These are phyloP conservation scores for Verticillium alfalfae DNA, from an alignment of 2,329 filamentous ascomycete species.

Conservation along the genomic window DNA sequence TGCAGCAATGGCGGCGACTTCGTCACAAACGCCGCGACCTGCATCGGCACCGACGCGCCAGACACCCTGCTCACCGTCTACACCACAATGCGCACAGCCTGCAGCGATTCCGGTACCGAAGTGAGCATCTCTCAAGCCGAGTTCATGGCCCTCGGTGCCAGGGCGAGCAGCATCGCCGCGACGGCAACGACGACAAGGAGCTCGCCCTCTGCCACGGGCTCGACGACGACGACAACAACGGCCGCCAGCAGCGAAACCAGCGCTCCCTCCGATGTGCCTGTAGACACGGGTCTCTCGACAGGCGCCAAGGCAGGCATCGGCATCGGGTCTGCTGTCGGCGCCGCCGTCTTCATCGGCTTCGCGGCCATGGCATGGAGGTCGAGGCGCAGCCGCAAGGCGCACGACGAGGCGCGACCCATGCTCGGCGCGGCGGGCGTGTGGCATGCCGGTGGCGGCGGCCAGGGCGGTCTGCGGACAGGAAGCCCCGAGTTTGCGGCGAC, in stretches of 20 bases:
- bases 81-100: constrained; percentile 35
- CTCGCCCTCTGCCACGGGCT: constrained; percentile 5
- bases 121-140: constrained; percentile 32
- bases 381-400: constrained; percentile 6
- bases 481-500: constrained; percentile 5
- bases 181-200: neutral
- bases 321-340: constrained; percentile 25
- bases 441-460: neutral
- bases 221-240: neutral
- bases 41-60: constrained; percentile 30
- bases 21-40: constrained; percentile 38
- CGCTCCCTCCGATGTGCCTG: neutral
- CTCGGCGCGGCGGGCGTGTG: constrained; percentile 5
- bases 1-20: constrained; percentile 45
- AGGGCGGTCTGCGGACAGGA: neutral
- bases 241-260: neutral
- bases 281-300: constrained; percentile 20
- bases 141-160: constrained; percentile 25
- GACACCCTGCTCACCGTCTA: constrained; percentile 36
- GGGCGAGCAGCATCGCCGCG: constrained; percentile 3
- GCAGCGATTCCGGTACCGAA: constrained; percentile 35
- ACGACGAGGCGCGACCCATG: constrained; percentile 11
- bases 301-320: constrained; percentile 33
- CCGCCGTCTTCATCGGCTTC: constrained; percentile 10
- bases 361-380: constrained; percentile 6